Percentiles rank a stretch among this genome's conserved stretches.
Conservation (phyloP, 768 basidiomycete species). For the Baorangia bicolor region DNA sequence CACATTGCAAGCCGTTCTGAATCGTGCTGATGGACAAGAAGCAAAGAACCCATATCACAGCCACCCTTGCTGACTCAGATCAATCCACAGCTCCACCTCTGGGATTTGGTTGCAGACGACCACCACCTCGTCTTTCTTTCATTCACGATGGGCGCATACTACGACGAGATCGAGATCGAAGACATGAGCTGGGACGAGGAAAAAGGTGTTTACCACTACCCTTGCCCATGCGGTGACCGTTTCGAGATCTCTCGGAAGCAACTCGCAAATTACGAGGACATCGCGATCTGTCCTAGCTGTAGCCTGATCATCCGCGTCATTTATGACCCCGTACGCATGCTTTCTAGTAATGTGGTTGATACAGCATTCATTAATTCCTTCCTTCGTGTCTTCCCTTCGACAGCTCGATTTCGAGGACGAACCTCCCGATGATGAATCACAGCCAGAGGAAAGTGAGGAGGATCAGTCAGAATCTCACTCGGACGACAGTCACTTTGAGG, state of each 20-base stretch:
- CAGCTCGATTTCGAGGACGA: slow-evolving; percentile 88
- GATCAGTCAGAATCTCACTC: slow-evolving; percentile 38
- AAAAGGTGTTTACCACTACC: slow-evolving; percentile 88
- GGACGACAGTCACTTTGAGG: slow-evolving; percentile 53
- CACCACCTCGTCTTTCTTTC: not conserved
- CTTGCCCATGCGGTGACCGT: slow-evolving; percentile 96
- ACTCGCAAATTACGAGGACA: slow-evolving; percentile 86
- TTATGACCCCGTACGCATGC: slow-evolving; percentile 82
- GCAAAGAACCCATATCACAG: not conserved
- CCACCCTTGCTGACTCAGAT: not conserved
- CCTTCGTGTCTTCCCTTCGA: not conserved
- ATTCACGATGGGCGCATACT: slow-evolving; percentile 71
- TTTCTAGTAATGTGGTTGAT: not conserved
- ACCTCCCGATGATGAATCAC: slow-evolving; percentile 48
- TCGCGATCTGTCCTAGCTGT: slow-evolving; percentile 95
- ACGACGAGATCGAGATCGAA: slow-evolving; percentile 97
- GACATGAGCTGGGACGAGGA: slow-evolving; percentile 90
- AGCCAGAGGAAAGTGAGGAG: slow-evolving; percentile 30
- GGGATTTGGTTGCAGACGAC: not conserved
- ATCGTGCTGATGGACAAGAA: not conserved
- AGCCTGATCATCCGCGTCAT: slow-evolving; percentile 90
- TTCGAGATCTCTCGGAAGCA: slow-evolving; percentile 92
- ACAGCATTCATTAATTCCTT: not conserved
- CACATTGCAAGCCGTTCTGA: not conserved
- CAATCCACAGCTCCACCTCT: not conserved